phyloP scores from a whole-genome alignment of 1,284 basidiomycete species.

The Schizophyllum amplum region DNA sequence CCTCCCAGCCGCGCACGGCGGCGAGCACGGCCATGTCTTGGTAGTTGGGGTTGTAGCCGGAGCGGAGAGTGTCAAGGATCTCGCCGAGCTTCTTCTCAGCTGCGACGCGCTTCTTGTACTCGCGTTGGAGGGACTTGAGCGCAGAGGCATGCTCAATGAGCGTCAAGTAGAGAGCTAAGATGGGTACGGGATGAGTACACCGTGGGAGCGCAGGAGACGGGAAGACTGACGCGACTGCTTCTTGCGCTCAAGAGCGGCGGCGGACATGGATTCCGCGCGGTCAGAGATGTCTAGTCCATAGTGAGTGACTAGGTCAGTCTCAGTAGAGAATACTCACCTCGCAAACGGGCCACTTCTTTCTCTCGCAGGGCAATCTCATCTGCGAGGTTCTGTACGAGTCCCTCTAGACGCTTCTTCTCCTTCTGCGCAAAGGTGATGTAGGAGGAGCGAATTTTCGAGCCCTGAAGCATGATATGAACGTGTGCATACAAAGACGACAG shows the following conservation, averaged over 20 bases:
- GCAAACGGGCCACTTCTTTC: constrained; percentile 61
- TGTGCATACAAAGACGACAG: neutral
- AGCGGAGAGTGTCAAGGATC: constrained; percentile 77
- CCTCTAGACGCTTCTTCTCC: constrained; percentile 78
- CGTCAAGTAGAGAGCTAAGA: constrained; percentile 69
- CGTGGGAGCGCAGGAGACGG: constrained; percentile 19
- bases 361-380: constrained; percentile 56
- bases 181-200: constrained; percentile 3
- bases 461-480: constrained; percentile 43
- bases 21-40: constrained; percentile 99
- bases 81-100: constrained; percentile 75
- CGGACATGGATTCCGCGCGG: constrained; percentile 65
- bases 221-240: constrained; percentile 71
- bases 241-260: constrained; percentile 70
- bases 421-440: constrained; percentile 85
- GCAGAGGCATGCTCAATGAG: constrained; percentile 70
- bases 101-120: constrained; percentile 65
- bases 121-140: constrained; percentile 67
- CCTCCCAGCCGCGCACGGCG: constrained; percentile 91
- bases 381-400: constrained; percentile 41
- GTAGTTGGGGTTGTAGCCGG: constrained; percentile 96
- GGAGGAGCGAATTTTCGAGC: constrained; percentile 82
- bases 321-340: constrained; percentile 33
- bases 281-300: constrained; percentile 52
- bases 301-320: neutral